These are phyloP conservation scores for Tephrocybe sp. DNA, from an alignment of 768 basidiomycete species.

Conservation along the genomic window DNA sequence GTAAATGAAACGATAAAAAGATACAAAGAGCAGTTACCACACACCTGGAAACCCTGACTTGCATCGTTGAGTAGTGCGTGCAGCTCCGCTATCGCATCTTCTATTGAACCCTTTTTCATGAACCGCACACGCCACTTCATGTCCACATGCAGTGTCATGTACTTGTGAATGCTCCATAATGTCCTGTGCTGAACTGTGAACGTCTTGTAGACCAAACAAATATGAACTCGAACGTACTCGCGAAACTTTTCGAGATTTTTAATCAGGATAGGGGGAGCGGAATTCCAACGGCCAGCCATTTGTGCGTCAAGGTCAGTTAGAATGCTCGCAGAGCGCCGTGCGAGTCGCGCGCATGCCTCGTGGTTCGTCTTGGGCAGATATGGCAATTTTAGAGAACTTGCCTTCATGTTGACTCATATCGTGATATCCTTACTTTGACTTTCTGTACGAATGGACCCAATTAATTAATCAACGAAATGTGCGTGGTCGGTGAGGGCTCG, in stretches of 20 bases:
- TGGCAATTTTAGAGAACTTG: neutral
- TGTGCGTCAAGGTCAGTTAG: slow-evolving; percentile 8
- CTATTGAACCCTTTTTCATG: slow-evolving; percentile 8
- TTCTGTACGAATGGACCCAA: neutral
- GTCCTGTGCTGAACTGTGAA: slow-evolving; percentile 1
- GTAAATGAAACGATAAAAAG: no score
- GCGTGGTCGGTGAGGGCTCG: neutral
- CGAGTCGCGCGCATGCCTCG: slow-evolving; percentile 13
- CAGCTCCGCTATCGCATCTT: slow-evolving; percentile 9
- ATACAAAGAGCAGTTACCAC: neutral
- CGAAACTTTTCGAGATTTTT: slow-evolving; percentile 15
- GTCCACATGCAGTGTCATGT: slow-evolving; percentile 6
- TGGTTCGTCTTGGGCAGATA: slow-evolving; percentile 7
- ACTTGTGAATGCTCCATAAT: slow-evolving; percentile 6
- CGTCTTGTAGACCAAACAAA: neutral
- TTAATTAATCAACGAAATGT: neutral
- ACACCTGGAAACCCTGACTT: slow-evolving; percentile 10
- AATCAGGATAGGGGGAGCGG: slow-evolving; percentile 7
- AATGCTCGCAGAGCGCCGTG: slow-evolving; percentile 5
- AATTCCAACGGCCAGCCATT: slow-evolving; percentile 13
- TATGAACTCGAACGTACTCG: slow-evolving; percentile 1
- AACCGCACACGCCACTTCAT: slow-evolving; percentile 12
- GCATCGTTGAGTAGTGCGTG: slow-evolving; percentile 10
- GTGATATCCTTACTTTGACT: slow-evolving; percentile 10
- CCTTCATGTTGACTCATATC: neutral